Evolutionary conservation across 1,284 basidiomycete species (phyloP).

Genomic region (Pseudozyma sp.): DNA sequence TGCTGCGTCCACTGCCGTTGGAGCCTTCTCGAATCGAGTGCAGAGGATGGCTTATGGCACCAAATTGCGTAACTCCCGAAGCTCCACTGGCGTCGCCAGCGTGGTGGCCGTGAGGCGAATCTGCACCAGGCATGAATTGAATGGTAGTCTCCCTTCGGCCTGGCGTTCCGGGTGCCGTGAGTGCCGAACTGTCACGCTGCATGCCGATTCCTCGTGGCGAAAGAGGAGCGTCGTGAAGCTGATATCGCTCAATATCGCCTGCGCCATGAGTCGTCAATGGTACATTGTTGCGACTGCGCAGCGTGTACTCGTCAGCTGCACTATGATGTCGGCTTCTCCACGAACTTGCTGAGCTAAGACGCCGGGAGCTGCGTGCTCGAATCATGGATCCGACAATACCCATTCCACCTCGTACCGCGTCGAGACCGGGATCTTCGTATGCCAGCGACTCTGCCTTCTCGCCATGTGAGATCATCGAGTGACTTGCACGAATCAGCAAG

Average conservation of each 20-base stretch:
- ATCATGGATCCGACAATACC: conserved; percentile 67
- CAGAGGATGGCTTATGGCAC: conserved; percentile 11
- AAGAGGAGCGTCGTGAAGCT: conserved; percentile 63
- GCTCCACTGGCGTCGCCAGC: conserved; percentile 5
- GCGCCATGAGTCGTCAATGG: conserved; percentile 42
- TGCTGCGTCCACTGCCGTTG: conserved; percentile 30
- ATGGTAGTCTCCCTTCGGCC: conserved; percentile 38
- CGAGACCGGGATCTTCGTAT: conserved; percentile 67
- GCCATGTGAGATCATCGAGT: conserved; percentile 49
- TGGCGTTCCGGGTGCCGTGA: conserved; percentile 16
- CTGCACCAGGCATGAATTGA: conserved; percentile 45
- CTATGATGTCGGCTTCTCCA: conserved; percentile 42
- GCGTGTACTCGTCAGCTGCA: conserved; percentile 52
- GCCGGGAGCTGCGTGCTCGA: conserved; percentile 62
- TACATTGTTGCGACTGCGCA: conserved; percentile 37
- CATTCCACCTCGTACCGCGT: conserved; percentile 66
- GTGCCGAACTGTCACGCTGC: background rate
- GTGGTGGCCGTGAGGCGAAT: conserved; percentile 55
- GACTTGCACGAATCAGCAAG: conserved; percentile 61
- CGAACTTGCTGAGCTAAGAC: conserved; percentile 44
- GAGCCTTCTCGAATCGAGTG: conserved; percentile 39
- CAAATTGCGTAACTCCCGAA: conserved; percentile 20
- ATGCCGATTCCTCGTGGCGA: conserved; percentile 22
- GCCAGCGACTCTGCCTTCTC: conserved; percentile 45
- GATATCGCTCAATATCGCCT: conserved; percentile 53